phyloP scores from a whole-genome alignment of 2,329 filamentous ascomycete genomes.

The Cucurbitaria berberidis region DNA sequence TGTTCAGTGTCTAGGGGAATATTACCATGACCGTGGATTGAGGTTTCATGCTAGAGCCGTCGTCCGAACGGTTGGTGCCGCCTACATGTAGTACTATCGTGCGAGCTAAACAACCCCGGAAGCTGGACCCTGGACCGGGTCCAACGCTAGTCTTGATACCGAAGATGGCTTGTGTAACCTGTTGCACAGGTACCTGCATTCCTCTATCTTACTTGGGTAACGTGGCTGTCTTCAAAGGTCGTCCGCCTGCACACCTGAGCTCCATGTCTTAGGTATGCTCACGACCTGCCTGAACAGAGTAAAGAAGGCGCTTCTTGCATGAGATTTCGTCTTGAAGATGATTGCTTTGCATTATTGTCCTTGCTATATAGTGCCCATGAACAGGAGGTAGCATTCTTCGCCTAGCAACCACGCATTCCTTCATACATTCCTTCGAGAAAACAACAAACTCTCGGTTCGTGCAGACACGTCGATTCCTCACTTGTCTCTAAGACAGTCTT shows the following conservation, averaged over 20 bases:
- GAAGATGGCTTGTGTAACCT: slow-evolving; percentile 22
- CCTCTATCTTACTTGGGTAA: slow-evolving; percentile 26
- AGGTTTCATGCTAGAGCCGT: background rate
- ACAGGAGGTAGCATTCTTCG: slow-evolving; percentile 22
- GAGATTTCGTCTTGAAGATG: slow-evolving; percentile 20
- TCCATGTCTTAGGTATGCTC: slow-evolving; percentile 26
- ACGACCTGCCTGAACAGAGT: slow-evolving; percentile 34
- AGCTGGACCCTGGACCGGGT: slow-evolving; percentile 11
- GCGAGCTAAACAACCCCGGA: slow-evolving; percentile 6
- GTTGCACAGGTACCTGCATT: slow-evolving; percentile 35
- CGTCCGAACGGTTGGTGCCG: background rate
- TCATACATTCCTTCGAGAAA: slow-evolving; percentile 34
- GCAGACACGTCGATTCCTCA: slow-evolving; percentile 11
- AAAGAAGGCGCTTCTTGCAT: slow-evolving; percentile 26
- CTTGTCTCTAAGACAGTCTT: slow-evolving; percentile 19
- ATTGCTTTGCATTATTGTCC: no score
- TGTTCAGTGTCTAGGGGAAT: background rate
- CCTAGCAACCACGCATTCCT: slow-evolving; percentile 35
- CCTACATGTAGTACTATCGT: background rate
- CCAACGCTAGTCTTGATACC: slow-evolving; percentile 20
- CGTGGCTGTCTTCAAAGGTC: slow-evolving; percentile 23
- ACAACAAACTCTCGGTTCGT: slow-evolving; percentile 8
- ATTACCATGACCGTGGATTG: background rate
- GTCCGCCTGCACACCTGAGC: slow-evolving; percentile 28
- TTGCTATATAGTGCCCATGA: slow-evolving; percentile 31